These are phyloP conservation scores for Kalanchoe fedtschenkoi DNA, from an alignment of 164 flowering plant genomes.

Conservation along the genomic window DNA sequence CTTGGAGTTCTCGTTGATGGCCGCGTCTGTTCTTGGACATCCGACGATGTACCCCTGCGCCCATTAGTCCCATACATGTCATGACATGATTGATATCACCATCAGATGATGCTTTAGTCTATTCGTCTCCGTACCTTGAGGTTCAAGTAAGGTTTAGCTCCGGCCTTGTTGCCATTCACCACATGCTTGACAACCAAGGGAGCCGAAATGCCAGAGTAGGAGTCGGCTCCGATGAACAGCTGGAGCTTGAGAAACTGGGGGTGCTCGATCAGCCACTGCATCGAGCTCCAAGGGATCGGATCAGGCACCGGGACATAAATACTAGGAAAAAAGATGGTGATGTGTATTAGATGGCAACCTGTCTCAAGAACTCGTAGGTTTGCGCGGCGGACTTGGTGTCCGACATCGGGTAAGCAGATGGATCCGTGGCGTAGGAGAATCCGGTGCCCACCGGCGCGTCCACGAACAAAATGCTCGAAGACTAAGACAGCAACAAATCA, in stretches of 20 bases:
- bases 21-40: conserved; percentile 5
- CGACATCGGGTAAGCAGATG: background rate
- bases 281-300: background rate
- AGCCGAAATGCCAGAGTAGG: conserved; percentile 13
- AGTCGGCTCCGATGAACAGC: conserved; percentile 13
- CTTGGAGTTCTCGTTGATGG: background rate
- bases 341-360: conserved; percentile 7
- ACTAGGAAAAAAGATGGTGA: background rate
- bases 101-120: background rate
- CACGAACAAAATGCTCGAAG: conserved; percentile 16
- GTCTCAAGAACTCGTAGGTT: conserved; percentile 10
- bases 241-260: conserved; percentile 8
- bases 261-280: conserved; percentile 13
- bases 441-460: conserved; percentile 25
- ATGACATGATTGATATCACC: no score
- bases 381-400: conserved; percentile 11
- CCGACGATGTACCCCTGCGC: conserved; percentile 8
- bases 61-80: no score
- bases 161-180: conserved; percentile 7
- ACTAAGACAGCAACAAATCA: background rate
- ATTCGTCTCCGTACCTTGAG: background rate
- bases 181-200: conserved; percentile 11
- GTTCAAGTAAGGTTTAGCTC: background rate
- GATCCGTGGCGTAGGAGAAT: conserved; percentile 16
- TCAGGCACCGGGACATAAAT: background rate